Conservation (phyloP, 2,329 filamentous ascomycete species). For the Fusarium paranaense region DNA sequence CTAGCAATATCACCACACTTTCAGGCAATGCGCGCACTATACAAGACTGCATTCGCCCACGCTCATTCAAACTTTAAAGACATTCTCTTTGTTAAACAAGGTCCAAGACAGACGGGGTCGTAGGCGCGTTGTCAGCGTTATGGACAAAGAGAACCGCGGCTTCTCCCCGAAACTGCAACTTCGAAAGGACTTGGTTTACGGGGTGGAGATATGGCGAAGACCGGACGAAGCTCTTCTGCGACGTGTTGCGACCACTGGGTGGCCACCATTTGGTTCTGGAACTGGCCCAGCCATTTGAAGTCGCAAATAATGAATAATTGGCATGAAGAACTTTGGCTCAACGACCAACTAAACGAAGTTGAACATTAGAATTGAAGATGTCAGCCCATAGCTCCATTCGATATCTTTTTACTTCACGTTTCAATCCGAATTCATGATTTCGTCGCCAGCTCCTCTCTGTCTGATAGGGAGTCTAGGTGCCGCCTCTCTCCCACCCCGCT, state of each 20-base stretch:
- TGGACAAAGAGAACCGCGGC: not conserved
- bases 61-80: not conserved
- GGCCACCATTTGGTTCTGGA: not conserved
- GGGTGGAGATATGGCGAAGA: not conserved
- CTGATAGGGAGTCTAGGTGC: not conserved
- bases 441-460: not conserved
- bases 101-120: not conserved
- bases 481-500: not conserved
- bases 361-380: not conserved
- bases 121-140: not conserved
- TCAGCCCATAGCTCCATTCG: not conserved
- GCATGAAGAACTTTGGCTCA: not conserved
- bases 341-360: not conserved
- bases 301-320: not conserved
- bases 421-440: not conserved
- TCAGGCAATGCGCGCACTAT: not conserved
- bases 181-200: not conserved
- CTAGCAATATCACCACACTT: not conserved
- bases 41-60: not conserved
- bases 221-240: not conserved
- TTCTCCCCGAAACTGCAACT: not conserved
- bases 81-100: not conserved
- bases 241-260: not conserved
- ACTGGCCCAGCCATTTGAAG: not conserved
- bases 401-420: not conserved